Conservation (phyloP, 345 rosid species). For the Brassica juncea region DNA sequence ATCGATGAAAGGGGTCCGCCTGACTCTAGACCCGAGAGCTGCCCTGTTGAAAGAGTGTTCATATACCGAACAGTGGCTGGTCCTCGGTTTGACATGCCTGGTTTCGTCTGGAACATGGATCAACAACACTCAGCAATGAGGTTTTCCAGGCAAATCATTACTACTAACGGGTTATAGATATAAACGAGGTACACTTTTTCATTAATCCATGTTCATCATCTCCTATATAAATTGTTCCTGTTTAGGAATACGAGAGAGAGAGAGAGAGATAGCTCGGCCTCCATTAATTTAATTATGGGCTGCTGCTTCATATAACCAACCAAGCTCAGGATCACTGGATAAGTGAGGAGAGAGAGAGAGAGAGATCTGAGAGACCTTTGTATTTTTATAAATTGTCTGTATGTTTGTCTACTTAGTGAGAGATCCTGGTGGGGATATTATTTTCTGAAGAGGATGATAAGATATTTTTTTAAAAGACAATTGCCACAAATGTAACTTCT, state of each 20-base stretch:
- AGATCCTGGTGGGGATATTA: slow-evolving; percentile 28
- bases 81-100: slow-evolving; percentile 83
- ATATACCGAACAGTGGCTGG: slow-evolving; percentile 80
- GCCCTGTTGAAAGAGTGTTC: slow-evolving; percentile 85
- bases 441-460: slow-evolving; percentile 9
- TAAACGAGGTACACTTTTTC: slow-evolving; percentile 36
- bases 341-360: slow-evolving; percentile 9
- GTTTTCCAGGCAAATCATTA: slow-evolving; percentile 35
- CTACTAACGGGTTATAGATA: slow-evolving; percentile 31
- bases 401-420: slow-evolving; percentile 19
- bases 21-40: slow-evolving; percentile 63
- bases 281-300: neutral
- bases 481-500: slow-evolving; percentile 29
- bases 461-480: neutral
- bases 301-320: neutral
- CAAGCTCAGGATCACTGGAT: slow-evolving; percentile 30
- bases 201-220: slow-evolving; percentile 19
- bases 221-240: slow-evolving; percentile 11
- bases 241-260: slow-evolving; percentile 33
- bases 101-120: slow-evolving; percentile 73
- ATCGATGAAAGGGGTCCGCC: slow-evolving; percentile 79
- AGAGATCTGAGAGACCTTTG: slow-evolving; percentile 25
- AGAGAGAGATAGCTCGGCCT: slow-evolving; percentile 28
- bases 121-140: slow-evolving; percentile 39
- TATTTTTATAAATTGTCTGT: neutral